phyloP scores from a whole-genome alignment of 371 early-diverging fungal species.

The Nematocida ausubeli region DNA sequence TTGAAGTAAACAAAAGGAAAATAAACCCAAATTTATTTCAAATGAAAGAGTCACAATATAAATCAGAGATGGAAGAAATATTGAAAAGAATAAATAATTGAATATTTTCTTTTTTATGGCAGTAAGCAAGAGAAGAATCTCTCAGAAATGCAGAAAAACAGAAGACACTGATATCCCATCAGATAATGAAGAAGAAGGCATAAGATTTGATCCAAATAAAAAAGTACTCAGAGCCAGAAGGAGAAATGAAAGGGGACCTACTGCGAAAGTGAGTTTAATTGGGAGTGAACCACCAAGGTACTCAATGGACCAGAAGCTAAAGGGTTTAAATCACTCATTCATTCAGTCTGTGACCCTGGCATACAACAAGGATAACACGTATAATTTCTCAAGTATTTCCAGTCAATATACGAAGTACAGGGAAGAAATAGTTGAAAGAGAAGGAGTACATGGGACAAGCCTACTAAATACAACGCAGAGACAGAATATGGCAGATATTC shows the following conservation, averaged over 20 bases:
- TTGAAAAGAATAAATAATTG: constrained; percentile 14
- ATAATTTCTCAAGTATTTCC: constrained; percentile 23
- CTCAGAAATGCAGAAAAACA: constrained; percentile 32
- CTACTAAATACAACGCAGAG: neutral
- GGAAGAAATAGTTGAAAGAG: constrained; percentile 1
- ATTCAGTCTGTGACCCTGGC: constrained; percentile 32
- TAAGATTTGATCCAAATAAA: constrained; percentile 34
- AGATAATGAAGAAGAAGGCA: neutral
- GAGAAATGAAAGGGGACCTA: constrained; percentile 6
- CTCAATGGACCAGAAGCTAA: constrained; percentile 41
- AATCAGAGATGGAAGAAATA: constrained; percentile 15
- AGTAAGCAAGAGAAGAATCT: constrained; percentile 29
- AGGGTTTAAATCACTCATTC: constrained; percentile 50
- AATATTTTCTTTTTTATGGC: constrained; percentile 54
- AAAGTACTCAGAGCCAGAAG: constrained; percentile 46
- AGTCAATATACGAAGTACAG: constrained; percentile 18
- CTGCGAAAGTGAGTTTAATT: constrained; percentile 2
- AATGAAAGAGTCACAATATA: neutral
- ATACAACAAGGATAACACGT: constrained; percentile 12
- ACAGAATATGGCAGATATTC: neutral
- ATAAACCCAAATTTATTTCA: neutral
- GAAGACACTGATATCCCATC: neutral
- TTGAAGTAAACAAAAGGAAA: neutral
- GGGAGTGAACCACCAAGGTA: neutral
- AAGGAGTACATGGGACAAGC: neutral